Conservation (phyloP, 2,329 filamentous ascomycete species). For the Rhexocercosporidium sp. region DNA sequence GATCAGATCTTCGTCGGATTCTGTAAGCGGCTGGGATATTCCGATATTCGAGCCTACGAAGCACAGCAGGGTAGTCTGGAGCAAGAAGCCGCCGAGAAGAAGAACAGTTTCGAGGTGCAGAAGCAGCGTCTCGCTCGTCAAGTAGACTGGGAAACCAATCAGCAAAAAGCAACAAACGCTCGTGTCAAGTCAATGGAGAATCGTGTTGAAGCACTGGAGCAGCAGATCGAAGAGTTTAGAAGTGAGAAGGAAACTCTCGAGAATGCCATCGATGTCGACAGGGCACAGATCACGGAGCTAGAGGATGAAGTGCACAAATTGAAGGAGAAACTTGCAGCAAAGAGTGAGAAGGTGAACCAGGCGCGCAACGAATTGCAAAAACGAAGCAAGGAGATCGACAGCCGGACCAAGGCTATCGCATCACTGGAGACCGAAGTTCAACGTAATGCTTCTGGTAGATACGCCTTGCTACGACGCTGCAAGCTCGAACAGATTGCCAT, state of each 20-base stretch:
- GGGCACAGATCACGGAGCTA: slow-evolving; percentile 78
- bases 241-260: slow-evolving; percentile 77
- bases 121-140: slow-evolving; percentile 72
- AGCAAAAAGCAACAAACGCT: slow-evolving; percentile 62
- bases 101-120: slow-evolving; percentile 85
- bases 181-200: slow-evolving; percentile 73
- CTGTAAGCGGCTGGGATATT: slow-evolving; percentile 85
- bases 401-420: slow-evolving; percentile 73
- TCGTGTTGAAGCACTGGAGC: slow-evolving; percentile 68
- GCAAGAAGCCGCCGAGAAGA: slow-evolving; percentile 87
- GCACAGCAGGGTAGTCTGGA: slow-evolving; percentile 91
- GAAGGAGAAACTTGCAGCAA: slow-evolving; percentile 69
- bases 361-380: slow-evolving; percentile 82
- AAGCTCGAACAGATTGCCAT: slow-evolving; percentile 92
- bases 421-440: slow-evolving; percentile 85
- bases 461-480: slow-evolving; percentile 83
- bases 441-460: slow-evolving; percentile 82
- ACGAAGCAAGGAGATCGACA: slow-evolving; percentile 82
- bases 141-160: slow-evolving; percentile 60
- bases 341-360: slow-evolving; percentile 76
- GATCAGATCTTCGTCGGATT: slow-evolving; percentile 87
- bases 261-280: slow-evolving; percentile 71
- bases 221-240: slow-evolving; percentile 72
- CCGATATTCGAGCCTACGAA: slow-evolving; percentile 90
- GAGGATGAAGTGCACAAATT: slow-evolving; percentile 73